Conservation (phyloP, 2,329 filamentous ascomycete genomes). For the Bipolaris zeicola region DNA sequence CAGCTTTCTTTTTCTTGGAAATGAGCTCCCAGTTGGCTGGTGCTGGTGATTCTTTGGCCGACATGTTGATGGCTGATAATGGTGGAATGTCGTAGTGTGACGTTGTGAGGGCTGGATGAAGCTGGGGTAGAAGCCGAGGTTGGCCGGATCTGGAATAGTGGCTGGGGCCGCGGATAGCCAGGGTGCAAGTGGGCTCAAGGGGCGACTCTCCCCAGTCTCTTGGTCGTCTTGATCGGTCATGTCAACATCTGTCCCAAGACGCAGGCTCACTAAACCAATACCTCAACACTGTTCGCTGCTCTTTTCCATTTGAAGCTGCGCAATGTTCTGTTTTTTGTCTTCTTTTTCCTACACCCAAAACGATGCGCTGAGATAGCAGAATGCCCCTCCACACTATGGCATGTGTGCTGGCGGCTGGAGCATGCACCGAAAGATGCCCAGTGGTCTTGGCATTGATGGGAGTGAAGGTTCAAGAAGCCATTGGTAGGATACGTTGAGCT, state of each 20-base stretch:
- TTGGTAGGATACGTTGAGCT: not conserved
- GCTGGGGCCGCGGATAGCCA: constrained; percentile 14
- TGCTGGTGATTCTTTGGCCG: constrained; percentile 10
- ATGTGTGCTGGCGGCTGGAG: not conserved
- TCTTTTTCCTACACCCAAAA: not conserved
- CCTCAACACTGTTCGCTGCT: not conserved
- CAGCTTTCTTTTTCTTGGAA: constrained; percentile 50
- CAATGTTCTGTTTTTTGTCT: not conserved
- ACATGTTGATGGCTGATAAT: constrained; percentile 19
- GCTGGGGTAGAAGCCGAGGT: constrained; percentile 21
- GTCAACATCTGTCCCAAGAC: too few species aligned
- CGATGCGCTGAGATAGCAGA: not conserved
- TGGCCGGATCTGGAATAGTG: constrained; percentile 13
- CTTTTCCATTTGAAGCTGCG: not conserved
- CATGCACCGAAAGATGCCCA: not conserved
- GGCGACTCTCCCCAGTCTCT: not conserved
- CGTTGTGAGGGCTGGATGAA: constrained; percentile 6
- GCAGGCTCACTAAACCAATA: too few species aligned
- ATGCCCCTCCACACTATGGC: not conserved
- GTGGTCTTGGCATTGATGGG: not conserved
- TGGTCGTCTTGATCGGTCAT: not conserved
- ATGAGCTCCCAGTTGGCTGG: constrained; percentile 49
- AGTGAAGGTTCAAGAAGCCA: not conserved
- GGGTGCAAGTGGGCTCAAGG: not conserved
- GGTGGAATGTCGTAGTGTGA: not conserved